Conservation (phyloP, 306 rosid genomes). For the Cicer arietinum region DNA sequence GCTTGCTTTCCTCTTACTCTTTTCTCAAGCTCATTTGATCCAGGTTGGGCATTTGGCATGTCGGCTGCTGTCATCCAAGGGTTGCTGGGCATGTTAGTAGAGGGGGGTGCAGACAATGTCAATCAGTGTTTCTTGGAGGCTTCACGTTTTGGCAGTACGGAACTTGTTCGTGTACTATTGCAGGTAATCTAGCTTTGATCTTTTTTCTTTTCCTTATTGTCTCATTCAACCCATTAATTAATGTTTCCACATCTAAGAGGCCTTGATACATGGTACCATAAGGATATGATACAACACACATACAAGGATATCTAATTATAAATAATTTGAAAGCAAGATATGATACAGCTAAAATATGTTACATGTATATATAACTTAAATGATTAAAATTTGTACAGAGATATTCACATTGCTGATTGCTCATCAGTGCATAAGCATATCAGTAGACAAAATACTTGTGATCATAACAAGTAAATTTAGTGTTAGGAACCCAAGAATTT, state of each 20-base stretch:
- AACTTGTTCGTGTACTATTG: conserved; percentile 80
- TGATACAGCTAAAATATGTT: too few relatives aligned
- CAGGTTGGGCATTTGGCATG: conserved; percentile 83
- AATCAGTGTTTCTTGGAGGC: conserved; percentile 94
- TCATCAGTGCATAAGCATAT: background rate
- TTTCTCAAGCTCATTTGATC: conserved; percentile 83
- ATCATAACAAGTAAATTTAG: background rate
- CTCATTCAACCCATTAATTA: conserved; percentile 11
- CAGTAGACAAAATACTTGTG: background rate
- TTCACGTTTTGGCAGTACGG: conserved; percentile 93
- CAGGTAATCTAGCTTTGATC: conserved; percentile 59
- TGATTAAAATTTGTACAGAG: background rate
- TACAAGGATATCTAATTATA: background rate
- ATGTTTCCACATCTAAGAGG: conserved; percentile 1
- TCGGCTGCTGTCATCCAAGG: conserved; percentile 87
- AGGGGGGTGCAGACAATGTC: conserved; percentile 92
- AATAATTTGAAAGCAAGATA: background rate
- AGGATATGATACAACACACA: background rate
- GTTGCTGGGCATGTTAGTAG: conserved; percentile 77
- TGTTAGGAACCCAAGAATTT: too few relatives aligned
- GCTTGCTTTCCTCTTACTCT: conserved; percentile 94
- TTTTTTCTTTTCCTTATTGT: conserved; percentile 25
- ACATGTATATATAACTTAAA: too few relatives aligned
- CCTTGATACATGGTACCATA: background rate
- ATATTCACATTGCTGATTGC: background rate